A percentile compares a stretch with the other conserved stretches of the same genome.
These are phyloP conservation scores for Endoconidiophora laricicola DNA, from an alignment of 2,329 filamentous ascomycete genomes.

Conservation along the genomic window DNA sequence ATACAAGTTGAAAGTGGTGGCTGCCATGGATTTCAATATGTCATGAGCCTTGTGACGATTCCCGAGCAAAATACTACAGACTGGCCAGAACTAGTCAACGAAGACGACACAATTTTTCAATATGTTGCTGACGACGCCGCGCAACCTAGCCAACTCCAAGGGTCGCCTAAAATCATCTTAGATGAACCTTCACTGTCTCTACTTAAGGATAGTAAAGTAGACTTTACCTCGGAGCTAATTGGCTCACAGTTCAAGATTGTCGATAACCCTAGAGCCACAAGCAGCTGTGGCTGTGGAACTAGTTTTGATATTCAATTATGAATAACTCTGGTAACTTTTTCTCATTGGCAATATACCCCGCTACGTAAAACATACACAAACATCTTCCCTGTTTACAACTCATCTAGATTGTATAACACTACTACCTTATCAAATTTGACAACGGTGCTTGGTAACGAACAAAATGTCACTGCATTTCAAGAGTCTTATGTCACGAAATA, in stretches of 20 bases:
- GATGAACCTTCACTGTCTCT: conserved; percentile 77
- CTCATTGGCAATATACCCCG: too few species aligned
- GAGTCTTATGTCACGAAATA: neutral
- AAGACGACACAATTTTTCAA: conserved; percentile 81
- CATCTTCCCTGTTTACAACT: neutral
- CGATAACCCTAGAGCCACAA: conserved; percentile 80
- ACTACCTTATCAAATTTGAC: neutral
- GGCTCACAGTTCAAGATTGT: conserved; percentile 82
- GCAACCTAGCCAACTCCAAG: conserved; percentile 17
- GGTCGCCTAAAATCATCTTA: conserved; percentile 63
- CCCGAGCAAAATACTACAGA: conserved; percentile 25
- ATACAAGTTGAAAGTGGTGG: conserved; percentile 86
- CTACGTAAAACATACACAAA: neutral
- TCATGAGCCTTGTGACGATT: conserved; percentile 67
- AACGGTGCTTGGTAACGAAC: too few species aligned
- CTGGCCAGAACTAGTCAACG: conserved; percentile 26
- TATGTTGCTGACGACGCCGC: conserved; percentile 34
- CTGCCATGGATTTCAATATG: conserved; percentile 94
- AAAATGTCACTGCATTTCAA: neutral
- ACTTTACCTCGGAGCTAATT: conserved; percentile 93
- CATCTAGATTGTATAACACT: neutral
- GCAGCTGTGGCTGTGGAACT: conserved; percentile 91
- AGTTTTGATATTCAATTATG: conserved; percentile 84
- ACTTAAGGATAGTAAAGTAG: conserved; percentile 83
- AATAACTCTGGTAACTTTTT: neutral